Percentiles rank a stretch among this genome's conserved stretches.
Conservation (phyloP, 352 stramenopile species). For the Globisporangium cystogenes region DNA sequence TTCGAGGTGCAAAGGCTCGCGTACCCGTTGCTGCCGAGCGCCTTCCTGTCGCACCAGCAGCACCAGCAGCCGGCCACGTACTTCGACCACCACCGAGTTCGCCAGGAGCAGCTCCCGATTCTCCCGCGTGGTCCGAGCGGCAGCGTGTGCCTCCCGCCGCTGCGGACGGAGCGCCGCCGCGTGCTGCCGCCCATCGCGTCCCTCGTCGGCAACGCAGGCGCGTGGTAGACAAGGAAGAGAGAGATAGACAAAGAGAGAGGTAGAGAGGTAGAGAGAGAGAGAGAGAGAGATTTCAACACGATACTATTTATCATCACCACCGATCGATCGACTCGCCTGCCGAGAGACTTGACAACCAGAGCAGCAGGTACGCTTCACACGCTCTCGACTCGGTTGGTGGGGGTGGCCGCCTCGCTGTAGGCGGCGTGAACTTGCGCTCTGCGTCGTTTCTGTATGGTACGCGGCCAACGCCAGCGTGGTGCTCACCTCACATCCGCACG, state of each 20-base stretch:
- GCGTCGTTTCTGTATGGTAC: no score
- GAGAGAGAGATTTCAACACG: neutral
- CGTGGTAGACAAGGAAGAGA: constrained; percentile 4
- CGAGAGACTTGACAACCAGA: no score
- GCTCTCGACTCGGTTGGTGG: no score
- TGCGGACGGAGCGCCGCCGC: constrained; percentile 25
- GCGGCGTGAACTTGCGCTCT: neutral
- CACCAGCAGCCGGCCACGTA: neutral
- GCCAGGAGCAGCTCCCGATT: constrained; percentile 17
- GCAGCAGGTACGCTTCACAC: no score
- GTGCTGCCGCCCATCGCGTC: constrained; percentile 54
- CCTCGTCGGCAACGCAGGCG: constrained; percentile 20
- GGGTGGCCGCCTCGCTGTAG: neutral
- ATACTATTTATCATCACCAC: neutral
- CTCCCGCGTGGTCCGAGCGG: constrained; percentile 3
- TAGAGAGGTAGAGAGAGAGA: neutral
- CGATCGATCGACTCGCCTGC: no score
- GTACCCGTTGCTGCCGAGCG: neutral
- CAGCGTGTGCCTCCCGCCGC: constrained; percentile 21
- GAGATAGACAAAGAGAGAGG: neutral
- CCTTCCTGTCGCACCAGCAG: neutral
- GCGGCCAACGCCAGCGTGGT: no score
- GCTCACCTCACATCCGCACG: constrained; percentile 36
- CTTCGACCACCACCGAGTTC: neutral
- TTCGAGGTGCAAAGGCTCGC: neutral